Evolutionary conservation across 2,329 filamentous ascomycete species (phyloP).

Genomic region (Biscogniauxia marginata): DNA sequence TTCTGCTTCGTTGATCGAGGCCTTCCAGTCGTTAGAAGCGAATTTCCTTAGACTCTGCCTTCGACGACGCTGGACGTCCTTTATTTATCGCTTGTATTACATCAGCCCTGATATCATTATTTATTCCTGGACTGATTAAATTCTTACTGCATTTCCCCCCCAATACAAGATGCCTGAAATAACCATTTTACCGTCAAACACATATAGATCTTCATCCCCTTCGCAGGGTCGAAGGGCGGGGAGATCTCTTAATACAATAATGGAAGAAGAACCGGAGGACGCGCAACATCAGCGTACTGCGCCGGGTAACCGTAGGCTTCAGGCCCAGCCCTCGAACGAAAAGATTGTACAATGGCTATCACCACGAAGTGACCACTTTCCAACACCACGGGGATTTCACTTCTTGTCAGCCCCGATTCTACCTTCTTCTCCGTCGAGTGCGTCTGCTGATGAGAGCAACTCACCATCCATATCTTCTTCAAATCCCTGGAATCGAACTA

Average conservation of each 20-base stretch:
- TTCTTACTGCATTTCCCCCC: constrained; percentile 23
- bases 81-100: constrained; percentile 25
- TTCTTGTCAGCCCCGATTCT: constrained; percentile 63
- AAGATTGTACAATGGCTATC: constrained; percentile 60
- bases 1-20: constrained; percentile 46
- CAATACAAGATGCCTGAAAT: constrained; percentile 47
- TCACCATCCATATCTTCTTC: constrained; percentile 54
- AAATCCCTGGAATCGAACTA: constrained; percentile 62
- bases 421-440: constrained; percentile 59
- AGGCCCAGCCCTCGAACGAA: constrained; percentile 39
- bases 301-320: constrained; percentile 25
- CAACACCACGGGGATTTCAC: constrained; percentile 66
- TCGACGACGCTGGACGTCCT: constrained; percentile 34
- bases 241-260: constrained; percentile 63
- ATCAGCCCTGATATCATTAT: constrained; percentile 18
- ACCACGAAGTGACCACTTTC: constrained; percentile 64
- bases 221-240: constrained; percentile 56
- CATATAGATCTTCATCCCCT: constrained; percentile 48
- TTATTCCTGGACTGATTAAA: constrained; percentile 25
- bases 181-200: constrained; percentile 38
- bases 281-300: constrained; percentile 28
- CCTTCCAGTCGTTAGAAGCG: constrained; percentile 40
- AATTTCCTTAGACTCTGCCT: constrained; percentile 31
- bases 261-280: constrained; percentile 54
- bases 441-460: constrained; percentile 47